Percentiles rank a stretch among this genome's conserved stretches.
Evolutionary conservation across 2,329 filamentous ascomycete species (phyloP).

Genomic region (Ophiostoma sp.): DNA sequence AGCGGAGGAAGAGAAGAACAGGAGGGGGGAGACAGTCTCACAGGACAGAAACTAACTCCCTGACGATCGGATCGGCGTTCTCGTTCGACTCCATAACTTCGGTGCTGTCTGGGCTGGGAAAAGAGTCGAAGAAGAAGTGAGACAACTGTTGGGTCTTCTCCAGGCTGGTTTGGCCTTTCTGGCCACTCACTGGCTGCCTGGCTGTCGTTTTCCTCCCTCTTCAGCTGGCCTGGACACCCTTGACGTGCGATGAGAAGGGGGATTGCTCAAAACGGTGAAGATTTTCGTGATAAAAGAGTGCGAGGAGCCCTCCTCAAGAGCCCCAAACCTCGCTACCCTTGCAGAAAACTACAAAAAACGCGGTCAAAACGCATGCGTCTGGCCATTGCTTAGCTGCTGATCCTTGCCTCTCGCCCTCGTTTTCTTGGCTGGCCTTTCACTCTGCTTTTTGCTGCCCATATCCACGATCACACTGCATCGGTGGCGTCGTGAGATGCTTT

Average conservation of each 20-base stretch:
- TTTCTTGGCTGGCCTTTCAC: neutral
- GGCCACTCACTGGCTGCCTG: neutral
- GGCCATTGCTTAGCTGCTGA: neutral
- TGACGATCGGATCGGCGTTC: conserved; percentile 14
- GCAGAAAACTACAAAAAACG: neutral
- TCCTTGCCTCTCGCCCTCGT: neutral
- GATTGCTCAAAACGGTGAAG: neutral
- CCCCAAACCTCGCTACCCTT: neutral
- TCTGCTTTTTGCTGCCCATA: neutral
- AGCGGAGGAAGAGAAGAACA: neutral
- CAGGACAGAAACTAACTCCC: neutral
- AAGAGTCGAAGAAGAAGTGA: neutral
- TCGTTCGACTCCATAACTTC: neutral
- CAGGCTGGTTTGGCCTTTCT: neutral
- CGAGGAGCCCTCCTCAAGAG: neutral
- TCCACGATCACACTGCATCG: too few species aligned
- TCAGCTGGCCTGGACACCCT: conserved; percentile 13
- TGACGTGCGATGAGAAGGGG: neutral
- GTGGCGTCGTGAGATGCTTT: neutral
- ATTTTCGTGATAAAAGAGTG: neutral
- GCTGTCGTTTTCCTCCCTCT: neutral
- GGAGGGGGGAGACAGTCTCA: neutral
- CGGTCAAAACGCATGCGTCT: neutral
- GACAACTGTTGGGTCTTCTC: neutral
- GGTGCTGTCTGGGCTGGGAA: neutral